Evolutionary conservation across 108 stramenopile genomes (phyloP), one percentile per base, ranked within the genome.

Genomic region (Cyclotella cryptica): DNA sequence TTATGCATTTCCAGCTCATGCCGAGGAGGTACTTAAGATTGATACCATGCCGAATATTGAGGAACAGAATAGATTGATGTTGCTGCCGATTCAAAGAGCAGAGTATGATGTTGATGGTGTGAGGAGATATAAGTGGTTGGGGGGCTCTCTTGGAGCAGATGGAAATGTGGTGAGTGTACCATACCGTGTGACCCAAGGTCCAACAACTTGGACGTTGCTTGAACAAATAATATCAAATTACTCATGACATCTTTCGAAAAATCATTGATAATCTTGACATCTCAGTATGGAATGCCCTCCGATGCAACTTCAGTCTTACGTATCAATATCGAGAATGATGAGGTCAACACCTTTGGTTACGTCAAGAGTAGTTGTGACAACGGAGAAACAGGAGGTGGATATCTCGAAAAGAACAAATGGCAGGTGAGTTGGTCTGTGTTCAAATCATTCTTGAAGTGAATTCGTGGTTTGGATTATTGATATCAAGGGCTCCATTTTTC

Each of bases 51-150:
- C 58, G 13, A 52, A 41, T 21, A 17, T 64, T 66, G 53, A 47
- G 66, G 47, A 64, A 17, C 60, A 45, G 12, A 30, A 47, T 8
- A 64, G 54, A 58, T 46, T 66, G 69, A 29, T 59, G 3, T 24
- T 63, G 40, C 62, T 91, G 64, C 69, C 86, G 5, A 93, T 91
- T 65, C 78, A 87, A 24, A 76, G 87, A 45, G 77, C 77, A 21
- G 53, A 47, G 15, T 75, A 89, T 58, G 91, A 91, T 74, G 69
- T 74, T 1, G 81, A 89, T 74, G 61, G 47, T 9, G 67, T 81
- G 18, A 71, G 73, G 71, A 87, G 75, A 13, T 96, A 90, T 69
- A 93, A 94, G 72, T 96, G 96, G 96, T 69, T 94, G 14, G 96
- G 96, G 24, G 96, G 96, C 10, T 58, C 45, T 21, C 55, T 93